Evolutionary conservation across 2,329 filamentous ascomycete genomes (phyloP).

Genomic region (Talaromyces islandicus): DNA sequence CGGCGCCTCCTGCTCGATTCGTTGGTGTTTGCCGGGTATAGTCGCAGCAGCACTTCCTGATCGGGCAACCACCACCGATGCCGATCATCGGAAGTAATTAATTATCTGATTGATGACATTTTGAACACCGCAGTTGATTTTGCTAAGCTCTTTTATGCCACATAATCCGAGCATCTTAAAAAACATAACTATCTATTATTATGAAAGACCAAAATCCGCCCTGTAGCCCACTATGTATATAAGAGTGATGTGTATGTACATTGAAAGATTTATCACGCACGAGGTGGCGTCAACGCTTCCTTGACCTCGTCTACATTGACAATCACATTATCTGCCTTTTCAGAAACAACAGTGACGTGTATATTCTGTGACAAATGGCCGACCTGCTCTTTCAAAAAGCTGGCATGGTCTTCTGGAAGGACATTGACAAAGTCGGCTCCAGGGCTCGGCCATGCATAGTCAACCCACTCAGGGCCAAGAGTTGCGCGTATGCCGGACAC

Average conservation of each 20-base stretch:
- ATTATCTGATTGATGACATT: neutral
- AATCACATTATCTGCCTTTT: neutral
- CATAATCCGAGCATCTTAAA: neutral
- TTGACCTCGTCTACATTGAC: neutral
- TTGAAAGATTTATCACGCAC: neutral
- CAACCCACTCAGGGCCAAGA: conserved; percentile 36
- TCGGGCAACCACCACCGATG: neutral
- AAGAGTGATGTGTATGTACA: neutral
- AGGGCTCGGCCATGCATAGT: conserved; percentile 42
- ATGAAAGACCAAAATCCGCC: neutral
- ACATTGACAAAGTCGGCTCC: conserved; percentile 36
- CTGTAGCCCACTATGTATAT: neutral
- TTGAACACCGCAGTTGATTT: neutral
- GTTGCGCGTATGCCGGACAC: conserved; percentile 33
- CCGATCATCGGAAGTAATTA: neutral
- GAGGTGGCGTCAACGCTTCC: neutral
- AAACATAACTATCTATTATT: neutral
- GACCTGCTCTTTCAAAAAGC: conserved; percentile 2
- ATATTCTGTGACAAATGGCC: neutral
- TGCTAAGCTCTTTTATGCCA: too few relatives aligned
- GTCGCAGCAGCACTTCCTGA: neutral
- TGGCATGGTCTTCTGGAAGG: conserved; percentile 20
- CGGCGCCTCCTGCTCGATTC: neutral
- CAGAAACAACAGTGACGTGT: neutral
- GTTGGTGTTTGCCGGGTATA: neutral